Evolutionary conservation across 1,284 basidiomycete genomes (phyloP).

Genomic region (Gymnopus androsaceus): DNA sequence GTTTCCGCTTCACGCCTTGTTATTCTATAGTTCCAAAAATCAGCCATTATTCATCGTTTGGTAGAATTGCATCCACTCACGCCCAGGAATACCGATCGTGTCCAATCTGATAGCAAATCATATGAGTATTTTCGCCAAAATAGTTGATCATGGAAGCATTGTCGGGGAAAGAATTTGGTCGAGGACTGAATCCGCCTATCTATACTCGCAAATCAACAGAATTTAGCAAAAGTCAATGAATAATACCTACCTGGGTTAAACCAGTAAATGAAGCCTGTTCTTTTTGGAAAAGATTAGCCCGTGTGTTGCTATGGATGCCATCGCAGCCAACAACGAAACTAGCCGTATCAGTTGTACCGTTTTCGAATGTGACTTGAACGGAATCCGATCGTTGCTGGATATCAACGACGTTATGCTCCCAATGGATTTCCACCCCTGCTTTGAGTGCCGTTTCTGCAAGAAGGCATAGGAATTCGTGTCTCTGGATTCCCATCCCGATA

Average conservation of each 20-base stretch:
- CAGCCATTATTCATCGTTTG: neutral
- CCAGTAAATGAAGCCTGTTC: constrained; percentile 41
- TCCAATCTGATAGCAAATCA: constrained; percentile 41
- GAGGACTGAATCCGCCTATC: constrained; percentile 14
- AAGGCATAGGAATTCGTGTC: constrained; percentile 34
- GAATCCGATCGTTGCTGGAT: constrained; percentile 33
- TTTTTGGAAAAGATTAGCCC: constrained; percentile 42
- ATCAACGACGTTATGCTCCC: constrained; percentile 35
- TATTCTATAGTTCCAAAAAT: constrained; percentile 27
- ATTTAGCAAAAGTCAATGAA: neutral
- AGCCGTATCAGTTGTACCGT: constrained; percentile 38
- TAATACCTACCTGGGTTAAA: constrained; percentile 37
- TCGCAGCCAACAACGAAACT: constrained; percentile 50
- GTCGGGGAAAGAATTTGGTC: constrained; percentile 8
- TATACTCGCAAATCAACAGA: neutral
- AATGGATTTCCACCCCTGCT: constrained; percentile 39
- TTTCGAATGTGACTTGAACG: constrained; percentile 39
- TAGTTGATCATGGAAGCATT: constrained; percentile 32
- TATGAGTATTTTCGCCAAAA: constrained; percentile 39
- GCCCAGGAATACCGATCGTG: constrained; percentile 40
- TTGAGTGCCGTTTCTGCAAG: constrained; percentile 36
- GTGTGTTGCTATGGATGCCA: constrained; percentile 46
- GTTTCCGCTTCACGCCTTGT: constrained; percentile 40
- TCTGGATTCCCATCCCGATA: constrained; percentile 34
- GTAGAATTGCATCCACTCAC: constrained; percentile 28